A percentile compares a stretch with the other conserved stretches of the same genome.
Conservation (phyloP, 1,284 basidiomycete species). For the Amylostereum chailletii region DNA sequence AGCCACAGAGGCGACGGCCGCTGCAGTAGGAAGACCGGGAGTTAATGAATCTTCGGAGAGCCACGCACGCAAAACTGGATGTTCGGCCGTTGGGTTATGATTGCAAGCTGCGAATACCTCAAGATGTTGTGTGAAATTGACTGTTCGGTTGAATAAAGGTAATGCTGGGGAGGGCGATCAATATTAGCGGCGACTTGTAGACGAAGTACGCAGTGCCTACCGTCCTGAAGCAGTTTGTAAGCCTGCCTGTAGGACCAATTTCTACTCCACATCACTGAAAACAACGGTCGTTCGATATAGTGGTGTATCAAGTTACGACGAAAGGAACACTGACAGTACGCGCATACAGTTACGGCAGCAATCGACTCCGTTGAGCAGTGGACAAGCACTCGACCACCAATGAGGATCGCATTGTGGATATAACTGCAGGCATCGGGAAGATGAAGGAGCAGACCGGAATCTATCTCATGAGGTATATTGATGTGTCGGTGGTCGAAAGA, state of each 20-base stretch:
- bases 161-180: slow-evolving; percentile 27
- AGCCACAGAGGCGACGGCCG: neutral
- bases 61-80: slow-evolving; percentile 32
- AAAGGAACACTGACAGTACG: slow-evolving; percentile 11
- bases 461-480: slow-evolving; percentile 25
- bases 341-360: slow-evolving; percentile 20
- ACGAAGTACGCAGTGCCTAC: slow-evolving; percentile 18
- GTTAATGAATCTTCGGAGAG: slow-evolving; percentile 13
- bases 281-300: neutral
- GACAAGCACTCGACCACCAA: slow-evolving; percentile 48
- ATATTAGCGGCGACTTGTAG: neutral
- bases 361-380: slow-evolving; percentile 47
- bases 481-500: slow-evolving; percentile 31
- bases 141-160: slow-evolving; percentile 46
- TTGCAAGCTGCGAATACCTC: slow-evolving; percentile 38
- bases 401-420: slow-evolving; percentile 29
- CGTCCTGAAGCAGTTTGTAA: slow-evolving; percentile 30
- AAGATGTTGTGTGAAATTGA: slow-evolving; percentile 37
- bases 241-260: slow-evolving; percentile 27
- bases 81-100: slow-evolving; percentile 28
- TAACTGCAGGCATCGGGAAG: slow-evolving; percentile 36
- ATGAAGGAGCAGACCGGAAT: slow-evolving; percentile 31
- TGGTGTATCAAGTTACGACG: neutral
- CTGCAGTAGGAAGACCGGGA: too few relatives aligned
- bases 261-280: slow-evolving; percentile 22